Evolutionary conservation across 768 basidiomycete genomes (phyloP).

Genomic region (Grammothele lineata): DNA sequence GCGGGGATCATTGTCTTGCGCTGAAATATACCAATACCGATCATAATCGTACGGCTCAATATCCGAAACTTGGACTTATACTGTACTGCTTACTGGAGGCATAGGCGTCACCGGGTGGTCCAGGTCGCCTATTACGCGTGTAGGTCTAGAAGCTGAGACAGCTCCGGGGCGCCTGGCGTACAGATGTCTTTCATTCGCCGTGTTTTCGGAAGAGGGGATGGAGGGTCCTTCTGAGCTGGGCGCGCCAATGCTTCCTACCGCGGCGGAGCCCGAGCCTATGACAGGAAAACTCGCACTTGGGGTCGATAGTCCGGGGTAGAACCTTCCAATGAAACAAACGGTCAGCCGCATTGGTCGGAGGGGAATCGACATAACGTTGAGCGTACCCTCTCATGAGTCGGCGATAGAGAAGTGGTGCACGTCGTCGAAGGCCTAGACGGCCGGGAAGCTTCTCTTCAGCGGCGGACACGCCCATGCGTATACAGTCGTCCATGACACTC

Average conservation of each 20-base stretch:
- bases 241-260: conserved; percentile 17
- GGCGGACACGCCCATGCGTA: conserved; percentile 78
- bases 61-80: no score
- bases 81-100: conserved; percentile 73
- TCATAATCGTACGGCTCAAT: no score
- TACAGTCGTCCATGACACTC: conserved; percentile 92
- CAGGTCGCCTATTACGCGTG: conserved; percentile 66
- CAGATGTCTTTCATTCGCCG: no score
- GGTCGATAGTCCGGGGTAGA: conserved; percentile 46
- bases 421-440: conserved; percentile 69
- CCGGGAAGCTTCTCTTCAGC: conserved; percentile 81
- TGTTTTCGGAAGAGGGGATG: no score
- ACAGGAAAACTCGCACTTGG: conserved; percentile 33
- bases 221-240: no score
- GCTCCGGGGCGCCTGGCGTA: no score
- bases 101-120: conserved; percentile 78
- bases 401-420: conserved; percentile 86
- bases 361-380: background rate
- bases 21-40: conserved; percentile 31
- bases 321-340: conserved; percentile 28
- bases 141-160: conserved; percentile 30
- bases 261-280: conserved; percentile 27
- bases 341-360: background rate
- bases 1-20: conserved; percentile 86
- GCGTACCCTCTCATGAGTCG: conserved; percentile 84